A percentile compares a stretch with the other conserved stretches of the same genome.
These are phyloP conservation scores for Boletus insuetus DNA, from an alignment of 768 basidiomycete species.

Conservation along the genomic window DNA sequence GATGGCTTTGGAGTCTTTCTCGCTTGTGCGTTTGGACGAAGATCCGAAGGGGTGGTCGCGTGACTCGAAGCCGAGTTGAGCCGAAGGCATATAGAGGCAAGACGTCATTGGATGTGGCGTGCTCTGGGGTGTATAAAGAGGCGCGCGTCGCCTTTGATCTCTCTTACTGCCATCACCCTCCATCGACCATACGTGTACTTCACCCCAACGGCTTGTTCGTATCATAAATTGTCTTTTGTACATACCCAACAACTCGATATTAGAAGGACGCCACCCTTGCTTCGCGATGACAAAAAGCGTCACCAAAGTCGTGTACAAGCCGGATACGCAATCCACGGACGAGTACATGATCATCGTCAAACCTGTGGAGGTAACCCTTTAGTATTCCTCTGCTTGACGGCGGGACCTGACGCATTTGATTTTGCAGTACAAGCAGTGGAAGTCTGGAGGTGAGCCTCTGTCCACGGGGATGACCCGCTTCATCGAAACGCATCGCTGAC, in stretches of 20 bases:
- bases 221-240: slow-evolving; percentile 9
- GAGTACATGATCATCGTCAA: slow-evolving; percentile 74
- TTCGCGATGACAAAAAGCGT: slow-evolving; percentile 45
- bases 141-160: slow-evolving; percentile 1
- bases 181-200: slow-evolving; percentile 2
- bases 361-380: slow-evolving; percentile 51
- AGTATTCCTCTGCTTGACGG: slow-evolving; percentile 1
- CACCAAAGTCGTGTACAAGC: slow-evolving; percentile 78
- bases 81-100: slow-evolving; percentile 1
- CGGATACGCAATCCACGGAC: slow-evolving; percentile 65
- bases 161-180: not conserved
- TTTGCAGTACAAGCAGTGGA: slow-evolving; percentile 72
- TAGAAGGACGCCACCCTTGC: not conserved
- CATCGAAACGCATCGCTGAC: slow-evolving; percentile 9
- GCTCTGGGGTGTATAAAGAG: slow-evolving; percentile 21
- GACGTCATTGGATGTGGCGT: slow-evolving; percentile 26
- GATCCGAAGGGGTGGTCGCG: slow-evolving; percentile 22
- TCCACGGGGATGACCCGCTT: not conserved
- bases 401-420: slow-evolving; percentile 6
- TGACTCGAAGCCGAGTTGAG: slow-evolving; percentile 23
- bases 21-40: not conserved
- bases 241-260: slow-evolving; percentile 10
- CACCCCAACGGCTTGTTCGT: not conserved
- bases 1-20: not conserved
- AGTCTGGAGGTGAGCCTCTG: slow-evolving; percentile 60